A percentile compares a stretch with the other conserved stretches of the same genome.
Evolutionary conservation across 345 rosid genomes (phyloP).

Genomic region (Eucalyptus curtisii): DNA sequence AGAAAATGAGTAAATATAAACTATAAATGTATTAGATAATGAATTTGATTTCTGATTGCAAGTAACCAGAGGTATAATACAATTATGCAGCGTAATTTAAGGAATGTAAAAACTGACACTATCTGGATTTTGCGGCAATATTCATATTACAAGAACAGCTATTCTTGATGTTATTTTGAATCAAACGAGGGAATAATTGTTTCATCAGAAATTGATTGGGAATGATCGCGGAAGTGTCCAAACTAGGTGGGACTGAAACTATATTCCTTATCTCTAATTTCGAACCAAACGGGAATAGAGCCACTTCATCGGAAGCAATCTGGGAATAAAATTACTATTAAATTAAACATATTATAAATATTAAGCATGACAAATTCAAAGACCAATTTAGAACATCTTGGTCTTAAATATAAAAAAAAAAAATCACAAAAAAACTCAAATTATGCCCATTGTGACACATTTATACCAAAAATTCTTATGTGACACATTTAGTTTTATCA

Average conservation of each 20-base stretch:
- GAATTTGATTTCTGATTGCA: background rate
- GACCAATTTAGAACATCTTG: background rate
- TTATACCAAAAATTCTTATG: too few species aligned
- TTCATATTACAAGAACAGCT: background rate
- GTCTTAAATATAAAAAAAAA: background rate
- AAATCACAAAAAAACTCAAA: too few species aligned
- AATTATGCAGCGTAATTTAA: background rate
- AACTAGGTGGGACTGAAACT: background rate
- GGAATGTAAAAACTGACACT: background rate
- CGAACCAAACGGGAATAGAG: background rate
- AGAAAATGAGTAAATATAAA: background rate
- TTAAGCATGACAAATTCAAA: background rate
- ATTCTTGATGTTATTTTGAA: background rate
- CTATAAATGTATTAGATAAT: background rate
- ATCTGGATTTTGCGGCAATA: background rate
- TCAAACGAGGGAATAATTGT: background rate
- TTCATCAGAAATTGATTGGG: background rate
- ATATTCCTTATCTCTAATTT: background rate
- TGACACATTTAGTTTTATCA: background rate
- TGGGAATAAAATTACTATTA: background rate
- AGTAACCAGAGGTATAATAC: background rate
- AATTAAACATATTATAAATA: background rate
- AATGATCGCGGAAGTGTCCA: background rate
- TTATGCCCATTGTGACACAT: too few species aligned
- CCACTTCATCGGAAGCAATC: background rate